Base-by-base conservation (phyloP, 148 eudicot genomes). In the Cornus kousa region DNA sequence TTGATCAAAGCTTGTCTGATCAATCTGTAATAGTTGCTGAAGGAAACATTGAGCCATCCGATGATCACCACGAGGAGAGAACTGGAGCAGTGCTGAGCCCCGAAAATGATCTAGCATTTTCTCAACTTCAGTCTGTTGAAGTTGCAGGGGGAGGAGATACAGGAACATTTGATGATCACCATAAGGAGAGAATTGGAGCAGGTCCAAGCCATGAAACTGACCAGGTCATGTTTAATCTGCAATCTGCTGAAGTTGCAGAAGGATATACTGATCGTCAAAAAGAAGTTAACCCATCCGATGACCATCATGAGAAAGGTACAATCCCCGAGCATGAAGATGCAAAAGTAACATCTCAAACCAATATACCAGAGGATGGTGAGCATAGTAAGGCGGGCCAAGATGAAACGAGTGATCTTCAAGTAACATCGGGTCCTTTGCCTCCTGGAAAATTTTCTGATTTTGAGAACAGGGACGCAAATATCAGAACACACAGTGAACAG, bases 281-380 rank as follows among this genome's bases (percentile, higher is more conserved):
- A 6, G 48, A 43, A 43, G 48, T 43, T 43, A 6, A 78, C 74
- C 70, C 70, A 78, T 39, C 28, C 24, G 62, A 71, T 72, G 35
- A 64, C 43, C 79, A 76, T 19, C 79, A 20, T 48, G 50, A 69
- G 60, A 57, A 46, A 55, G 78, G 40, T 32, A 33, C 31, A 5
- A 70, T 59, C 3, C 33, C 71, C 39, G 9, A 31, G 43, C 65
- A 67, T 59, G 68, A 70, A 60, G 75, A 74, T 57, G 22, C 71
- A 57, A 80, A 81, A 31, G 79, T 57, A 69, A 68, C 70, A 48
- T 80, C 22, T 76, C 83, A 83, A 71, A 37, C 22, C 43, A 20
- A 79, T 76, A 31, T 65, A 60, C 24, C 74, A 66, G 75, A 20
- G 66, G 85, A 60, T 19, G 70, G 67, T 74, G 60, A 50, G 59